Conservation (phyloP, 352 stramenopile genomes). For the Phytopythium helicoides region DNA sequence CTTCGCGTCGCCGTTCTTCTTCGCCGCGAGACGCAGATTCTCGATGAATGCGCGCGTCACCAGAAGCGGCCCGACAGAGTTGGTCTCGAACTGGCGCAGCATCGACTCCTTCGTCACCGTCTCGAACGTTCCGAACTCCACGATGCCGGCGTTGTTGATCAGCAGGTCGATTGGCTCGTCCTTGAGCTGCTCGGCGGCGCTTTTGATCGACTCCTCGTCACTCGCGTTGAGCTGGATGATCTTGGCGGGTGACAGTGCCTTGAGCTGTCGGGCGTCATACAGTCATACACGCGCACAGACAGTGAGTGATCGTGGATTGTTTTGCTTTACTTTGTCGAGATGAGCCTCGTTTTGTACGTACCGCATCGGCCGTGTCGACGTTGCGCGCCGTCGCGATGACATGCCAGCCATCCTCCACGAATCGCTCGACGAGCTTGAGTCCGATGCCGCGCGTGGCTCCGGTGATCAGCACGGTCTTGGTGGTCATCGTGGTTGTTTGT, state of each 20-base stretch:
- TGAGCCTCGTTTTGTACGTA: conserved; percentile 3
- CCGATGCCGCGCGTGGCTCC: conserved; percentile 30
- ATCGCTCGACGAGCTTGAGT: conserved; percentile 22
- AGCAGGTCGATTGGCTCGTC: conserved; percentile 48
- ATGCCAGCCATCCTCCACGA: conserved; percentile 24
- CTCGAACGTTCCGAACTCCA: conserved; percentile 16
- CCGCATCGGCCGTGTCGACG: conserved; percentile 12
- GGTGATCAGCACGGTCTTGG: conserved; percentile 32
- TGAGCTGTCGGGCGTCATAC: conserved; percentile 18
- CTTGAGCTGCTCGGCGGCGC: conserved; percentile 30
- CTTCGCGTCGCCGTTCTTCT: conserved; percentile 20
- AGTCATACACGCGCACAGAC: not conserved
- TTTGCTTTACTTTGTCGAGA: no score
- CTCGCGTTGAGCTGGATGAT: conserved; percentile 39
- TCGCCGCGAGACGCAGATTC: conserved; percentile 32
- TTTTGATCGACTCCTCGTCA: conserved; percentile 38
- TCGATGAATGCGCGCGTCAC: conserved; percentile 39
- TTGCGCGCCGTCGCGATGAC: conserved; percentile 25
- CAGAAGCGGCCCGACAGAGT: conserved; percentile 49
- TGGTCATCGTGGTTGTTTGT: not conserved
- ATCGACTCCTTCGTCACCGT: conserved; percentile 39
- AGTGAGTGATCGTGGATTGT: not conserved
- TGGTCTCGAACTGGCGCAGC: conserved; percentile 63
- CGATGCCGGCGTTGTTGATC: conserved; percentile 61
- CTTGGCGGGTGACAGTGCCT: conserved; percentile 29